phyloP scores from a whole-genome alignment of 2,329 filamentous ascomycete species.

The Colletotrichum tropicicola region DNA sequence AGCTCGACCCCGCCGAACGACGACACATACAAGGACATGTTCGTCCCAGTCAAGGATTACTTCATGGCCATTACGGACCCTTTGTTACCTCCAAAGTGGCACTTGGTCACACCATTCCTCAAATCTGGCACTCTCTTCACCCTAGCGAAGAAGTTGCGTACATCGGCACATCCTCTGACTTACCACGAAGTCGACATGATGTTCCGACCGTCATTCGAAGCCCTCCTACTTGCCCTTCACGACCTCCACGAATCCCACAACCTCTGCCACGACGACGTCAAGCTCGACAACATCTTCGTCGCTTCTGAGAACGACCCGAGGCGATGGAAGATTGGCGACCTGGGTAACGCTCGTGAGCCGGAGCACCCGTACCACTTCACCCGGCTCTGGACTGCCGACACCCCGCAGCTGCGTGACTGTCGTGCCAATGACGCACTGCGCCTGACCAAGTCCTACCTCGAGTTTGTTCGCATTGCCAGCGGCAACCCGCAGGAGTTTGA shows the following conservation, averaged over 20 bases:
- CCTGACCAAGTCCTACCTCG: constrained; percentile 40
- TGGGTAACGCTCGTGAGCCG: constrained; percentile 41
- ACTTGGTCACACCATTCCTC: constrained; percentile 40
- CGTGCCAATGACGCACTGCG: constrained; percentile 42
- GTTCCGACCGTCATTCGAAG: constrained; percentile 40
- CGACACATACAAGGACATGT: constrained; percentile 26
- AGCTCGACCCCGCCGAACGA: not conserved
- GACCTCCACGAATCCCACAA: constrained; percentile 35
- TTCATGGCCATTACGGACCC: constrained; percentile 35
- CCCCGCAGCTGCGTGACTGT: constrained; percentile 40
- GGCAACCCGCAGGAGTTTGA: constrained; percentile 36
- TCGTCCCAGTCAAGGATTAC: constrained; percentile 41
- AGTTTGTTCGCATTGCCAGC: constrained; percentile 37
- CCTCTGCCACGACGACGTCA: constrained; percentile 45
- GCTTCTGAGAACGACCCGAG: constrained; percentile 25
- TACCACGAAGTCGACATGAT: constrained; percentile 38
- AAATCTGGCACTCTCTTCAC: constrained; percentile 36
- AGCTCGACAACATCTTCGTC: constrained; percentile 43
- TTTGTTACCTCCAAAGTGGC: constrained; percentile 33
- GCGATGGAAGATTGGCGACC: constrained; percentile 41
- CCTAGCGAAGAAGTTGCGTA: constrained; percentile 35
- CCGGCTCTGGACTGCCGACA: constrained; percentile 38
- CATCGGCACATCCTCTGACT: constrained; percentile 21
- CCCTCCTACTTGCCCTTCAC: constrained; percentile 37
- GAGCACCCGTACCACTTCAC: constrained; percentile 41